Evolutionary conservation across 2,329 filamentous ascomycete species (phyloP).

Genomic region (Kalmusia sp.): DNA sequence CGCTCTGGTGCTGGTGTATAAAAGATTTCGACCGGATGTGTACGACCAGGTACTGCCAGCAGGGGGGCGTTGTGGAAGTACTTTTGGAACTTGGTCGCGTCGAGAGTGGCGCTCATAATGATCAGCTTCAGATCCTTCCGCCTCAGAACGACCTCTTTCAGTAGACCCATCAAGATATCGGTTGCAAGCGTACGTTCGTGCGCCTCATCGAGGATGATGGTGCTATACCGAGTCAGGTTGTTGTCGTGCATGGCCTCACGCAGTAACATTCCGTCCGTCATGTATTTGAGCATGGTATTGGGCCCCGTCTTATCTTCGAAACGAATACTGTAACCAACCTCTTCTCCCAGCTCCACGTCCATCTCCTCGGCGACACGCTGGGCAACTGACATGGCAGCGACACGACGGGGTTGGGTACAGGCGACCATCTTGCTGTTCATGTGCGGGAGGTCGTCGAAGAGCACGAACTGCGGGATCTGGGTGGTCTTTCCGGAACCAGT

Average conservation of each 20-base stretch:
- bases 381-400: conserved; percentile 96
- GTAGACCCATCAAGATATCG: conserved; percentile 89
- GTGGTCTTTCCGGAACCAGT: conserved; percentile 99
- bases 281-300: conserved; percentile 95
- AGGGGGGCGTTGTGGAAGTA: conserved; percentile 97
- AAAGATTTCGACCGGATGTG: conserved; percentile 96
- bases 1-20: conserved; percentile 96
- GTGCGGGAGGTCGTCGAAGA: conserved; percentile 95
- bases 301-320: conserved; percentile 94
- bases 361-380: conserved; percentile 97
- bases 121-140: conserved; percentile 91
- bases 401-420: conserved; percentile 96
- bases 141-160: conserved; percentile 91
- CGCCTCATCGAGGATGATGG: conserved; percentile 97
- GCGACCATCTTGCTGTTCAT: conserved; percentile 86
- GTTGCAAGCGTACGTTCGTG: conserved; percentile 97
- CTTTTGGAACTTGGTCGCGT: conserved; percentile 96
- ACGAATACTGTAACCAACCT: conserved; percentile 96
- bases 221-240: conserved; percentile 86
- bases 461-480: conserved; percentile 97
- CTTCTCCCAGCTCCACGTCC: conserved; percentile 85
- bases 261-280: conserved; percentile 99
- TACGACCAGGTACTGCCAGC: conserved; percentile 91
- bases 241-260: conserved; percentile 93
- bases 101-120: conserved; percentile 93